Evolutionary conservation across 352 stramenopile genomes (phyloP).

Genomic region (Globisporangium heterothallicum): DNA sequence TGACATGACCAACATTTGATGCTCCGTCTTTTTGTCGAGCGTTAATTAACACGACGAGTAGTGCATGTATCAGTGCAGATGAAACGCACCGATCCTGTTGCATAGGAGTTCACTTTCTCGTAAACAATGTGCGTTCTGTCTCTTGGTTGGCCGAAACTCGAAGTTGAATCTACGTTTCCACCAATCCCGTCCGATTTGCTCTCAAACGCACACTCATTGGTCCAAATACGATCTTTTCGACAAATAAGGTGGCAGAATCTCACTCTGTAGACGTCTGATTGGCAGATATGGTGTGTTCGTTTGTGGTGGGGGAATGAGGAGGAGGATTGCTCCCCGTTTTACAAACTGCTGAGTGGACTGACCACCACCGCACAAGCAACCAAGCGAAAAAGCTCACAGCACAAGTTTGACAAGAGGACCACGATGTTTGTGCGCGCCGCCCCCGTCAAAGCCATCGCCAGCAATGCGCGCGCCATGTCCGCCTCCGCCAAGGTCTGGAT

Average conservation of each 20-base stretch:
- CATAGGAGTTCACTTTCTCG: too few relatives aligned
- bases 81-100: too few relatives aligned
- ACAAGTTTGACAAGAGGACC: not conserved
- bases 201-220: not conserved
- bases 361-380: conserved; percentile 9
- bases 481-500: conserved; percentile 99
- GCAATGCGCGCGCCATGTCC: conserved; percentile 76
- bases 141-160: not conserved
- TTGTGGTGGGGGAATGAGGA: not conserved
- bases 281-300: not conserved
- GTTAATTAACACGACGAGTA: not conserved
- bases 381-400: not conserved
- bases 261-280: too few relatives aligned
- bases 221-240: not conserved
- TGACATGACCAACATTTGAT: too few relatives aligned
- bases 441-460: conserved; percentile 40
- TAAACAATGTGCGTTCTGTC: not conserved
- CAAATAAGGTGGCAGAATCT: too few relatives aligned
- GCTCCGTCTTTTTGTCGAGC: too few relatives aligned
- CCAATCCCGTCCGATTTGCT: not conserved
- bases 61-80: too few relatives aligned
- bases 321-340: not conserved
- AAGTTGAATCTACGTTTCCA: not conserved
- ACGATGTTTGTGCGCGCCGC: conserved; percentile 58
- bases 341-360: not conserved